Base-by-base conservation (phyloP, 148 eudicot genomes). In the Cornus florida region DNA sequence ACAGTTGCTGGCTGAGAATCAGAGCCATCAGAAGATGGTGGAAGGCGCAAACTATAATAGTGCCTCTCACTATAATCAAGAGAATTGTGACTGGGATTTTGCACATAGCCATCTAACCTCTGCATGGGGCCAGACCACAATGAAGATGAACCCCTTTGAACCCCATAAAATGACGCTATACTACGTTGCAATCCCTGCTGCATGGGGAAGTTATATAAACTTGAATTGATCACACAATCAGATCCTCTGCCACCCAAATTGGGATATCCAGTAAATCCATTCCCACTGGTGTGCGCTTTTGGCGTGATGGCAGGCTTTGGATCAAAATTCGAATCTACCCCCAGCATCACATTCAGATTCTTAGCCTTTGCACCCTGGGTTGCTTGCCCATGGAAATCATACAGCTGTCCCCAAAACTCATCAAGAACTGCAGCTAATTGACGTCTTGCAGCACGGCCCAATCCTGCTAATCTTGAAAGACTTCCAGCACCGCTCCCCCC, bases 371-470 rank as follows among this genome's bases (percentile, higher is more conserved):
- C 98, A 75, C 92, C 99, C 75, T 84, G 75, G 33, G 93, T 92
- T 67, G 90, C 70, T 69, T 91, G 91, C 16, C 99, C 99, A 80
- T 94, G 98, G 74, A 92, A 89, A 88, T 96, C 99, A 91, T 88
- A 93, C 56, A 96, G 74, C 79, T 94, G 97, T 50, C 95, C 98
- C 99, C 98, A 96, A 85, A 96, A 96, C 38, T 96, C 99, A 87
- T 94, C 98, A 69, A 96, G 95, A 78, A 84, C 87, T 20, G 85
- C 86, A 79, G 98, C 88, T 75, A 94, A 78, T 69, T 96, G 97
- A 35, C 97, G 91, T 79, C 99, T 88, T 50, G 93, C 94, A 74
- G 99, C 97, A 74, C 97, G 98, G 66, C 92, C 99, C 87, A 91
- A 78, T 70, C 99, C 99, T 28, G 97, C 92, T 64, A 96, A 78